phyloP scores from a whole-genome alignment of 2,329 filamentous ascomycete genomes.

The Macrophomina tecta region DNA sequence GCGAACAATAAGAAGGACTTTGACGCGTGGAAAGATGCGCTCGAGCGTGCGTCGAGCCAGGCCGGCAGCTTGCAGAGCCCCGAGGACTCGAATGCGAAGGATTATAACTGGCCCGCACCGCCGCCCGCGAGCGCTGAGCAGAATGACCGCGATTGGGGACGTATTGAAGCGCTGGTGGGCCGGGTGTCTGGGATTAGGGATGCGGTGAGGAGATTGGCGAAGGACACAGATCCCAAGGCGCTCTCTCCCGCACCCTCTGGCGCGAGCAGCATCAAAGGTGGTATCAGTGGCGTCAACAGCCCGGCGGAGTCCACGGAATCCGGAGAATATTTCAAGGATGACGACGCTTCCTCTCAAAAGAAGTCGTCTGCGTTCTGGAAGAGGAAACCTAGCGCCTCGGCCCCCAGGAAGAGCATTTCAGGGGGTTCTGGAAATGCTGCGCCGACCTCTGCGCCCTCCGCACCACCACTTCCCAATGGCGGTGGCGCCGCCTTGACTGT shows the following conservation, averaged over 20 bases:
- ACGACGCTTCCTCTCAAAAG: slow-evolving; percentile 58
- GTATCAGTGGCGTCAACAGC: slow-evolving; percentile 41
- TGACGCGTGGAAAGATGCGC: slow-evolving; percentile 80
- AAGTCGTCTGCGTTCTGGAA: slow-evolving; percentile 81
- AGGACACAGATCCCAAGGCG: slow-evolving; percentile 74
- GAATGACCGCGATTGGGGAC: slow-evolving; percentile 85
- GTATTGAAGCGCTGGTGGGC: slow-evolving; percentile 84
- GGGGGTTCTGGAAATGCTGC: slow-evolving; percentile 59
- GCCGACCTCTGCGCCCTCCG: slow-evolving; percentile 39
- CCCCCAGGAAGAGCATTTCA: slow-evolving; percentile 57
- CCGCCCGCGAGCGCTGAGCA: slow-evolving; percentile 44
- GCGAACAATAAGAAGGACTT: slow-evolving; percentile 86
- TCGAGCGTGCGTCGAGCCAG: slow-evolving; percentile 78
- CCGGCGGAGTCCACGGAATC: slow-evolving; percentile 50
- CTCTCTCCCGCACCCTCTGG: slow-evolving; percentile 40
- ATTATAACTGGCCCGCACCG: slow-evolving; percentile 34
- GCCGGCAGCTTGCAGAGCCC: slow-evolving; percentile 40
- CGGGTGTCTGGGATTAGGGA: slow-evolving; percentile 87
- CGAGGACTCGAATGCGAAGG: slow-evolving; percentile 36
- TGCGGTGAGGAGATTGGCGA: slow-evolving; percentile 82
- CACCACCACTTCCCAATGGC: slow-evolving; percentile 44
- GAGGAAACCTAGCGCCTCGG: slow-evolving; percentile 72
- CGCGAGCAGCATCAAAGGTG: slow-evolving; percentile 33
- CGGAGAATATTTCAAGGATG: slow-evolving; percentile 60
- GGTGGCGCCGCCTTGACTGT: slow-evolving; percentile 36